Evolutionary conservation across 345 rosid species (phyloP), one percentile per base, ranked within the genome.

Genomic region (Linum trigynum): DNA sequence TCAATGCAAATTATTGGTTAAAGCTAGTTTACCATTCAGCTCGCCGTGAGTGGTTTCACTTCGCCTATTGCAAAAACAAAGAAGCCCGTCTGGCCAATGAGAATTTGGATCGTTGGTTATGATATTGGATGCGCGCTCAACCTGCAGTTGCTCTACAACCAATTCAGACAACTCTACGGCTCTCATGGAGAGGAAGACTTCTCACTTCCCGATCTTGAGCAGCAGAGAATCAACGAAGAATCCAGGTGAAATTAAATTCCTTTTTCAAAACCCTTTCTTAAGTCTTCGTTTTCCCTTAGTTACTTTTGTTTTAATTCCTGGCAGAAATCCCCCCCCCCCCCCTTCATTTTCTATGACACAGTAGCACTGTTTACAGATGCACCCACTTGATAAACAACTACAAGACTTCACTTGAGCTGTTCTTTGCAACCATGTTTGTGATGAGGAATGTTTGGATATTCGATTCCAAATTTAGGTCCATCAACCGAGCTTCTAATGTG

Each of bases 341-440:
- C n/a, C n/a, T n/a, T n/a, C n/a, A n/a, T n/a, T 36, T n/a, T n/a
- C 2, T 12, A 36, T 66, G 63, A 39, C 55, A 48, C 45, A 48
- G 59, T 55, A 45, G n/a, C n/a, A n/a, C n/a, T n/a, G n/a, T 59
- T 32, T 69, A 59, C 89, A 90, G 99, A 79, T 62, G 71, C 68
- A 71, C 88, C 50, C 96, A 75, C 74, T 74, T 95, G 95, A 86
- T 86, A 95, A 91, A 87, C 81, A 95, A 75, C 71, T 91, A 96
- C 75, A 84, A 87, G 71, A 84, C 95, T 16, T 95, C 90, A 0
- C 80, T 95, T 0, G 99, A 95, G 76, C 96, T 95, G 61, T 95
- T 95, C 85, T 95, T 89, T 60, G 99, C 97, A n/a, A 95, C 89
- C 55, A 91, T 97, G 99, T 95, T 95, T 72, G 99, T 95, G 67